Evolutionary conservation across 148 eudicot genomes (phyloP).

Genomic region (Rhododendron henanense): DNA sequence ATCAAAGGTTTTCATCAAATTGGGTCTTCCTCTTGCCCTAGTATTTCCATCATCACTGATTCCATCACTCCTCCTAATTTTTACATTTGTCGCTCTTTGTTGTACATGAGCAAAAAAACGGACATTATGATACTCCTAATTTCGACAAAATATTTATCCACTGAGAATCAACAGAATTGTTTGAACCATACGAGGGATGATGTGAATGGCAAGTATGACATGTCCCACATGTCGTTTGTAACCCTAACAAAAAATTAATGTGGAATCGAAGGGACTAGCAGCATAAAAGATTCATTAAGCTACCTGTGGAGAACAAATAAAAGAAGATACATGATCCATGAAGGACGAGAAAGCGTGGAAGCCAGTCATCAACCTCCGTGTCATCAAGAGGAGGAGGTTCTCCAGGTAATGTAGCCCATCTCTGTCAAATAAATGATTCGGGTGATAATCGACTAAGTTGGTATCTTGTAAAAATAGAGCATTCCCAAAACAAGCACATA

Average conservation of each 20-base stretch:
- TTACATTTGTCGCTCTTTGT: not conserved
- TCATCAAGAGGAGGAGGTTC: slow-evolving; percentile 92
- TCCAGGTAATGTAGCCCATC: slow-evolving; percentile 97
- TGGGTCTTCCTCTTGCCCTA: not conserved
- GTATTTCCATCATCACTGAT: not conserved
- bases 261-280: not conserved
- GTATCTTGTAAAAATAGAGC: not conserved
- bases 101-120: not conserved
- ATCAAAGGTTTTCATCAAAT: not conserved
- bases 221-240: not conserved
- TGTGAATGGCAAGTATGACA: not conserved
- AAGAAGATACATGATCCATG: slow-evolving; percentile 81
- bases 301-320: slow-evolving; percentile 76
- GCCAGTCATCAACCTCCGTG: slow-evolving; percentile 88
- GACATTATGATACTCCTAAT: not conserved
- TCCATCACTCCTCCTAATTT: not conserved
- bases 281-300: slow-evolving; percentile 7
- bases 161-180: not conserved
- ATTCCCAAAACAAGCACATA: not conserved
- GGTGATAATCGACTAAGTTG: not conserved
- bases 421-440: slow-evolving; percentile 29
- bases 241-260: not conserved
- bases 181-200: not conserved
- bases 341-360: slow-evolving; percentile 86
- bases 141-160: not conserved